These are phyloP conservation scores for Elsinoe fawcettii DNA, from an alignment of 2,329 filamentous ascomycete species.

Conservation along the genomic window DNA sequence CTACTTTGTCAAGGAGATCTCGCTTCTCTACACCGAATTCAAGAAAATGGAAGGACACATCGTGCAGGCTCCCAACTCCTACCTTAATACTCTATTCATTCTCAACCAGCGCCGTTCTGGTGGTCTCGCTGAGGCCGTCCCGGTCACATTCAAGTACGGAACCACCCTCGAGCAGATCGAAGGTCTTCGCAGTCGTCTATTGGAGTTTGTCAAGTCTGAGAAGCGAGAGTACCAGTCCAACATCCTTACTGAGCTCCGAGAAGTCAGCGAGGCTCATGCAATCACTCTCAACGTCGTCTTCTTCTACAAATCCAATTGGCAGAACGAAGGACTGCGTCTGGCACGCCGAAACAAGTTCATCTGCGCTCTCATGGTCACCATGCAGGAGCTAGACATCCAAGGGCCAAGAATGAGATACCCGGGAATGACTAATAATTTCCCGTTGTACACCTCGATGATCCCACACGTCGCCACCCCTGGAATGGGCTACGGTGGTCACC, in stretches of 20 bases:
- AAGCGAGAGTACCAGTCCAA: conserved; percentile 85
- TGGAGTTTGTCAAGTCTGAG: conserved; percentile 74
- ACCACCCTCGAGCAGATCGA: conserved; percentile 79
- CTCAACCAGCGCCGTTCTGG: conserved; percentile 89
- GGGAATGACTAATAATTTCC: conserved; percentile 58
- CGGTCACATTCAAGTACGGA: conserved; percentile 79
- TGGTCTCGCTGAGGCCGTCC: conserved; percentile 76
- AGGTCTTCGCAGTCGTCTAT: conserved; percentile 66
- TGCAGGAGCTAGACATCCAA: conserved; percentile 77
- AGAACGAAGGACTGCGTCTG: conserved; percentile 85
- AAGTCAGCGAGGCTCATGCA: conserved; percentile 73
- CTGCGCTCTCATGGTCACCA: conserved; percentile 78
- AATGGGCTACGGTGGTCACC: conserved; percentile 35
- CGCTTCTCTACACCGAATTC: conserved; percentile 89
- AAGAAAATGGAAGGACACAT: conserved; percentile 98
- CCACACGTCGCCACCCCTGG: conserved; percentile 44
- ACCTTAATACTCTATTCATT: conserved; percentile 88
- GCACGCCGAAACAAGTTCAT: conserved; percentile 92
- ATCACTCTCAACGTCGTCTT: conserved; percentile 88
- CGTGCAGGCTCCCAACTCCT: conserved; percentile 89
- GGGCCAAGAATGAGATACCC: conserved; percentile 67
- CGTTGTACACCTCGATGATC: conserved; percentile 60
- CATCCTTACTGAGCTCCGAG: conserved; percentile 75
- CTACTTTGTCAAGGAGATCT: conserved; percentile 93
- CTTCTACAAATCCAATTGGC: conserved; percentile 96